Percentiles rank a stretch among this genome's conserved stretches.
These are phyloP conservation scores for Backusella circina DNA, from an alignment of 192 early-diverging fungal species.

Conservation along the genomic window DNA sequence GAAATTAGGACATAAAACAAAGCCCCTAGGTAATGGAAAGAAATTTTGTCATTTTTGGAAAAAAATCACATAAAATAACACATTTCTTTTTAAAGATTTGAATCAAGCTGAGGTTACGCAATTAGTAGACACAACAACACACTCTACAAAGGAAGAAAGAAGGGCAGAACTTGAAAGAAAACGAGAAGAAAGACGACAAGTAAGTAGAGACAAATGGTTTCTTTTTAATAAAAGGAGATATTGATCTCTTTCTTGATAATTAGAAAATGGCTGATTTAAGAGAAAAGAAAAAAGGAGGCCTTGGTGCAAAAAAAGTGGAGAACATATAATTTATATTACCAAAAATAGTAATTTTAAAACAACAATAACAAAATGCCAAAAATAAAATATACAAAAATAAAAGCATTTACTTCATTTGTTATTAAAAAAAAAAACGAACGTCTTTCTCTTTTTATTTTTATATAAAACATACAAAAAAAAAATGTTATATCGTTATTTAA, in stretches of 20 bases:
- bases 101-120: neutral
- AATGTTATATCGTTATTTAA: neutral
- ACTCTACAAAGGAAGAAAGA: constrained; percentile 42
- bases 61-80: too few relatives aligned
- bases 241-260: too few relatives aligned
- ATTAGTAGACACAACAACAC: neutral
- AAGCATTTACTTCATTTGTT: neutral
- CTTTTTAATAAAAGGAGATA: too few relatives aligned
- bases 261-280: constrained; percentile 33
- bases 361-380: neutral
- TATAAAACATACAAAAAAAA: neutral
- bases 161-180: constrained; percentile 46
- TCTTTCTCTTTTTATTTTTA: neutral
- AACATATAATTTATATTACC: neutral
- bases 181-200: constrained; percentile 50
- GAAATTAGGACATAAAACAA: constrained; percentile 20
- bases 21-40: neutral
- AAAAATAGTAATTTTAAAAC: neutral
- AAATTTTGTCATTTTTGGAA: neutral
- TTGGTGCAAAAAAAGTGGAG: constrained; percentile 50
- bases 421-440: neutral
- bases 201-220: neutral
- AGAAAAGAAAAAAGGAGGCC: constrained; percentile 30
- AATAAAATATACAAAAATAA: neutral
- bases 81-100: neutral